phyloP scores from a whole-genome alignment of 2,329 filamentous ascomycete species.

The Alternaria angustiovoidea region DNA sequence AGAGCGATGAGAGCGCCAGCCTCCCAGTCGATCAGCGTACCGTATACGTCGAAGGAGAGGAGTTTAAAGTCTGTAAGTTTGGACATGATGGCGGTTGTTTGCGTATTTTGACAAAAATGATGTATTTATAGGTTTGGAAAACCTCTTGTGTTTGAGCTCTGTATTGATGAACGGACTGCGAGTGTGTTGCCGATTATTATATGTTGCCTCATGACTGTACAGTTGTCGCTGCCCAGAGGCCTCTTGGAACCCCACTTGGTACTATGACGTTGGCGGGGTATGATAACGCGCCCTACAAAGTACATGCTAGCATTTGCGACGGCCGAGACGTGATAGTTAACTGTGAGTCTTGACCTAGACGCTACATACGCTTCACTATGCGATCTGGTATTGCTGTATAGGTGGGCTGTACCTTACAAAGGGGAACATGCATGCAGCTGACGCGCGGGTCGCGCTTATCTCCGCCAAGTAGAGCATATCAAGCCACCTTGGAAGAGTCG shows the following conservation, averaged over 20 bases:
- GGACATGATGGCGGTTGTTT: conserved; percentile 30
- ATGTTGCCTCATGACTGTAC: not conserved
- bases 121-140: not conserved
- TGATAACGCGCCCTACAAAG: conserved; percentile 24
- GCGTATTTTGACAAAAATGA: not conserved
- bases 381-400: not conserved
- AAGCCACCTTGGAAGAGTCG: not conserved
- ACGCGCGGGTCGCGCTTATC: not conserved
- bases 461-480: not conserved
- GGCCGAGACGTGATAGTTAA: not conserved
- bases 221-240: not conserved
- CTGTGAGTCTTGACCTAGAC: not conserved
- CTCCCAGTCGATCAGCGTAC: conserved; percentile 83
- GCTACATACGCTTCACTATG: conserved; percentile 8
- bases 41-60: conserved; percentile 80
- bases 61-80: conserved; percentile 56
- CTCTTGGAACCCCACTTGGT: conserved; percentile 21
- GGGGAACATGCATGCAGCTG: not conserved
- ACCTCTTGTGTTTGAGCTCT: not conserved
- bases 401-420: not conserved
- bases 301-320: conserved; percentile 2
- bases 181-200: not conserved
- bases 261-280: conserved; percentile 24
- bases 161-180: not conserved
- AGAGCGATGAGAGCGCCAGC: conserved; percentile 67